Conservation (phyloP, 148 eudicot species). For the Chenopodium berlandieri region DNA sequence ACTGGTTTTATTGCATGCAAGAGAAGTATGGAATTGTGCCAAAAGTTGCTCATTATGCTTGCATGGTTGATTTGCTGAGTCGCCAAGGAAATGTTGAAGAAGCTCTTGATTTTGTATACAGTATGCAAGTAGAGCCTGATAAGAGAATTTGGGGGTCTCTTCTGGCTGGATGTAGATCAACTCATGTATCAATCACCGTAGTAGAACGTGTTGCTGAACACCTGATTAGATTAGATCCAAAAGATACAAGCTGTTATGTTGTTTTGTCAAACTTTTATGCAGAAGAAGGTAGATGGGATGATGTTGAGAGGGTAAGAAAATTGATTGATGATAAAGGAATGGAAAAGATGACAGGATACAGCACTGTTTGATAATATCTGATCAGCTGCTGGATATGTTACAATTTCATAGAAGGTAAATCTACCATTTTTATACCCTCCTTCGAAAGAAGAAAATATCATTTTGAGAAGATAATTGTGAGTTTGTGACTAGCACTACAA, state of each 20-base stretch:
- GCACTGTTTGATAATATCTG: constrained; percentile 34
- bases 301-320: constrained; percentile 49
- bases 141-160: constrained; percentile 70
- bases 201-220: constrained; percentile 50
- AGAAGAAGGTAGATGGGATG: constrained; percentile 66
- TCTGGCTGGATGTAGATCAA: constrained; percentile 67
- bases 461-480: neutral
- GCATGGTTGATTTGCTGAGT: constrained; percentile 76
- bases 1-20: constrained; percentile 63
- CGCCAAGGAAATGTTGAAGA: constrained; percentile 61
- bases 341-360: constrained; percentile 51
- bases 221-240: constrained; percentile 50
- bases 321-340: constrained; percentile 35
- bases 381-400: neutral
- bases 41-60: constrained; percentile 65
- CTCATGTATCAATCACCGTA: constrained; percentile 37
- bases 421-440: neutral
- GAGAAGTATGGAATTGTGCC: constrained; percentile 43
- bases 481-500: neutral
- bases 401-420: constrained; percentile 14
- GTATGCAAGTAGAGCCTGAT: constrained; percentile 65
- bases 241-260: constrained; percentile 50
- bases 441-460: neutral
- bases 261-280: constrained; percentile 63
- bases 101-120: constrained; percentile 64